These are phyloP conservation scores for Ciborinia camelliae DNA, from an alignment of 2,329 filamentous ascomycete species.

Conservation along the genomic window DNA sequence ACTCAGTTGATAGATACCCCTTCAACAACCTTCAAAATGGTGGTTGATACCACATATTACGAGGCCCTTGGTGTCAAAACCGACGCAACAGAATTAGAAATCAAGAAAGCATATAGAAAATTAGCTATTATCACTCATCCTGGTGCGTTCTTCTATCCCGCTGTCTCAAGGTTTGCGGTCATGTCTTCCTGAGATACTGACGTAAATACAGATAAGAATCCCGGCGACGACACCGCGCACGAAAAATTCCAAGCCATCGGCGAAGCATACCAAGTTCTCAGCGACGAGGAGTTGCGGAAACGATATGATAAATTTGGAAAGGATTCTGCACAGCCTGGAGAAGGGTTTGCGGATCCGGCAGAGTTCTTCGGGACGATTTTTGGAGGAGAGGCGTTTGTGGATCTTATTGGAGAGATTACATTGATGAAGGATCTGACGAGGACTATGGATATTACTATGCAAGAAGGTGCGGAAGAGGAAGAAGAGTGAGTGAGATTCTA, in stretches of 20 bases:
- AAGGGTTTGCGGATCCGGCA: conserved; percentile 90
- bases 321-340: conserved; percentile 83
- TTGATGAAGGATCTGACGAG: conserved; percentile 98
- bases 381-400: conserved; percentile 89
- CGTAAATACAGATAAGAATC: conserved; percentile 77
- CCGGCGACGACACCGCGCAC: conserved; percentile 89
- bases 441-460: conserved; percentile 96
- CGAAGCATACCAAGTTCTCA: conserved; percentile 76
- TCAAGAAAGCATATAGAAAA: conserved; percentile 96
- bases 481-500: conserved; percentile 39
- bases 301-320: conserved; percentile 98
- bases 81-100: conserved; percentile 84
- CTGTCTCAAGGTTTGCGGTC: neutral
- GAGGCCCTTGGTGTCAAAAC: conserved; percentile 81
- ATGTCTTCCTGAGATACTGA: neutral
- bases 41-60: conserved; percentile 40
- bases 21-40: conserved; percentile 27
- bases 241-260: conserved; percentile 89
- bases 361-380: conserved; percentile 99
- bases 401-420: conserved; percentile 97
- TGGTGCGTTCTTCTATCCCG: conserved; percentile 26
- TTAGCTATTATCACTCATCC: conserved; percentile 85
- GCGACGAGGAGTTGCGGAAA: conserved; percentile 79
- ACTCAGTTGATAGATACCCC: neutral
- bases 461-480: conserved; percentile 66